Evolutionary conservation across 495 filamentous ascomycete genomes (phyloP), one percentile per base, ranked within the genome.

Genomic region (Stereocaulon alpinum): DNA sequence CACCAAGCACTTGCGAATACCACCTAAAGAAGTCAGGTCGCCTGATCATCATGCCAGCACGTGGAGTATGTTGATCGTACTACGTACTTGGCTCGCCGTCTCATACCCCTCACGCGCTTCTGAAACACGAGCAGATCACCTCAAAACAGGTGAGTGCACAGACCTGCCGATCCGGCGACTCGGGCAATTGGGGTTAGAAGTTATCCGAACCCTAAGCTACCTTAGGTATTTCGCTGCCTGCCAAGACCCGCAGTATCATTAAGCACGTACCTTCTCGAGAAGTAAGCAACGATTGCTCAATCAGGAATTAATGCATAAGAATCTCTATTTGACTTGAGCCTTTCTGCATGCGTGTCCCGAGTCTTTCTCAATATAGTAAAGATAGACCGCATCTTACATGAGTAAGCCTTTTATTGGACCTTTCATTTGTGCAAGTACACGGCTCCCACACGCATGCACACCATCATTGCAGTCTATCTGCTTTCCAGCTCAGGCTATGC

Each of bases 31-130:
- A 37, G 34, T 37, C 34, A 10, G 34, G 9, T 37, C 6, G 34
- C 30, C 30, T 50, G 47, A 50, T 50, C 47, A 50, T 11, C 47
- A 50, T 18, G 30, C 47, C 27, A 50, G 30, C 30, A 54, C 32
- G 29, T 37, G 51, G 32, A 54, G 20, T 54, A 7, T 37, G 30
- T 11, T 54, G 30, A 54, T 40, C 30, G n/a, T 30, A 37, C n/a
- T 6, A 20, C 20, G 5, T 14, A 37, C 20, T 6, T 41, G 12
- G 55, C 37, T 17, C 27, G 34, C 17, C 6, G 18, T 22, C 29
- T 32, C 29, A 29, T 52, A 34, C 57, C 57, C 45, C 61, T 63
- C 61, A 63, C 50, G 40, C 54, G 24, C 18, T 45, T 40, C 47
- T 61, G 61, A 50, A 48, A 53, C 57, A 22, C 44, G 17, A 29